Conservation (phyloP, 2,329 filamentous ascomycete species). For the Diplodia seriata region DNA sequence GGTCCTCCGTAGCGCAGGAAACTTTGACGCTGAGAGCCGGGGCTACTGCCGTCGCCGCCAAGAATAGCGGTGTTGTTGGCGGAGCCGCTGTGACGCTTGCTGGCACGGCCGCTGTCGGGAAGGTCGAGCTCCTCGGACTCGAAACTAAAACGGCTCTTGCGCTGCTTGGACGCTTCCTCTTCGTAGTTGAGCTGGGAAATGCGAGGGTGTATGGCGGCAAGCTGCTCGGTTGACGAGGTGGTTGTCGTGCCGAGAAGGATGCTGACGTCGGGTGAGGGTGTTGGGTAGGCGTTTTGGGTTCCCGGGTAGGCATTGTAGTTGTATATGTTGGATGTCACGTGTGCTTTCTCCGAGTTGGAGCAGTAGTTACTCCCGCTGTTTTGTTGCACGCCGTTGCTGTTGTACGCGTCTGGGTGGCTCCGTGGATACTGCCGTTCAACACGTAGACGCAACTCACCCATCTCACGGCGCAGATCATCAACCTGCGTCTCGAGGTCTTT, state of each 20-base stretch:
- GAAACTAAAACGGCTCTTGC: slow-evolving; percentile 29
- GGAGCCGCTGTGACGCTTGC: slow-evolving; percentile 9
- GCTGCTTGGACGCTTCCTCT: slow-evolving; percentile 5
- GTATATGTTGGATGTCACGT: slow-evolving; percentile 21
- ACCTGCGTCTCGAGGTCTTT: slow-evolving; percentile 46
- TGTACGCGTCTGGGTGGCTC: slow-evolving; percentile 34
- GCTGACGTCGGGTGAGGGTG: slow-evolving; percentile 19
- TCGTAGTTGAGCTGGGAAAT: slow-evolving; percentile 19
- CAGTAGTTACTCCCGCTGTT: background rate
- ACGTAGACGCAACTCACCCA: slow-evolving; percentile 40
- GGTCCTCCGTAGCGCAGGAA: slow-evolving; percentile 10
- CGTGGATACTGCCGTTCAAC: slow-evolving; percentile 42
- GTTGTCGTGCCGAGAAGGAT: slow-evolving; percentile 18
- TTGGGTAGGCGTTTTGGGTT: slow-evolving; percentile 24
- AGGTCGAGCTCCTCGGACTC: slow-evolving; percentile 25
- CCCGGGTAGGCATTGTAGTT: slow-evolving; percentile 23
- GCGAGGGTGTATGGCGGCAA: slow-evolving; percentile 7
- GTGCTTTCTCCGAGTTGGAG: background rate
- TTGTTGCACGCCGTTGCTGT: slow-evolving; percentile 20
- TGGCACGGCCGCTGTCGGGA: slow-evolving; percentile 19
- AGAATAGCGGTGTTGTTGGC: background rate
- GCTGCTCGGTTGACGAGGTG: slow-evolving; percentile 17
- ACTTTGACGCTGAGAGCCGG: slow-evolving; percentile 7
- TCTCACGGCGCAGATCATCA: slow-evolving; percentile 42
- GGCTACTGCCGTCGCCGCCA: background rate